phyloP scores from a whole-genome alignment of 73 alveolate species.

The Paramecium tetraurelia region DNA sequence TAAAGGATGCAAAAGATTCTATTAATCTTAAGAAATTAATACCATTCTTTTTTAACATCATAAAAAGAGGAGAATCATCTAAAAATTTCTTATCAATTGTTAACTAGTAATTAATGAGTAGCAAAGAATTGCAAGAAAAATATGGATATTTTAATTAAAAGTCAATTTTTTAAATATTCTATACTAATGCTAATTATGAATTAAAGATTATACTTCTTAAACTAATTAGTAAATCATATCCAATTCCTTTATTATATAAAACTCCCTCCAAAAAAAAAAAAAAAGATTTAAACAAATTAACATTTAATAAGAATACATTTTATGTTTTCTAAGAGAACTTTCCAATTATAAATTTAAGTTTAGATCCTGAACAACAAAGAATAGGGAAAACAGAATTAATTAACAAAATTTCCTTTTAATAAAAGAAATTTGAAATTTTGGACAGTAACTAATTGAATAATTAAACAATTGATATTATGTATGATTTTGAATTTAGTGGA shows the following conservation, averaged over 20 bases:
- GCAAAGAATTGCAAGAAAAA: neutral
- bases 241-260: neutral
- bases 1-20: neutral
- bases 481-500: neutral
- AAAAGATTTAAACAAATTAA: no score
- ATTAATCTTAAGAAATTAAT: neutral
- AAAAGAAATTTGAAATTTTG: neutral
- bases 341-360: neutral
- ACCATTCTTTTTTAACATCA: neutral
- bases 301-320: neutral
- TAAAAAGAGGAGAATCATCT: constrained; percentile 5
- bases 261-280: no score
- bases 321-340: neutral
- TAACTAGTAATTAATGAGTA: neutral
- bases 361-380: neutral
- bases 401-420: neutral
- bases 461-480: neutral
- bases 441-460: neutral
- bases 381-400: neutral
- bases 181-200: neutral
- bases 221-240: neutral
- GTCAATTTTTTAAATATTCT: neutral
- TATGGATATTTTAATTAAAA: neutral
- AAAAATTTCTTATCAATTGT: neutral
- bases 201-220: neutral